Evolutionary conservation across 176 grass and related monocot species (phyloP).

Genomic region (Aegilops bicornis): DNA sequence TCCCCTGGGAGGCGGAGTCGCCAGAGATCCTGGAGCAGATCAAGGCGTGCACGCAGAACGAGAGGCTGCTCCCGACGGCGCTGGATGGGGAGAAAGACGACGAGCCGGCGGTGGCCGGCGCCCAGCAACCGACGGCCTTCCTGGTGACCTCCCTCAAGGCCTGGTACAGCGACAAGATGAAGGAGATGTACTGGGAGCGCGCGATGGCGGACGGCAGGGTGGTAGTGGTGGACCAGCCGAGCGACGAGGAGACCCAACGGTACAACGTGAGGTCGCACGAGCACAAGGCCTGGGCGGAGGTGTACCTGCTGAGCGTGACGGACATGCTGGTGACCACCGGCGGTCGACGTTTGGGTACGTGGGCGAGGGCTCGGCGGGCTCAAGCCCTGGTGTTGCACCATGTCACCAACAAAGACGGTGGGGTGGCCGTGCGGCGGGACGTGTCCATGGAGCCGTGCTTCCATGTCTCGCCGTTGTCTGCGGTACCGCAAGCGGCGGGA

Average conservation of each 20-base stretch:
- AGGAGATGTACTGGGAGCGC: conserved; percentile 45
- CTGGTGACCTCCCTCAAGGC: conserved; percentile 25
- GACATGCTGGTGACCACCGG: conserved; percentile 33
- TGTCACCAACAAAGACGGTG: neutral
- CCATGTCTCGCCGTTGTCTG: conserved; percentile 24
- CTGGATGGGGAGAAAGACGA: neutral
- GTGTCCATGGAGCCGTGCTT: conserved; percentile 58
- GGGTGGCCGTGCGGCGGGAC: conserved; percentile 21
- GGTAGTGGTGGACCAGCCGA: conserved; percentile 40
- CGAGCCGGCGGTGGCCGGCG: neutral
- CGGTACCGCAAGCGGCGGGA: conserved; percentile 12
- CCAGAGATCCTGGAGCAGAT: neutral
- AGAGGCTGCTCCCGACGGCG: neutral
- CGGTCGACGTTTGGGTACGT: conserved; percentile 44
- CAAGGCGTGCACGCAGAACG: neutral
- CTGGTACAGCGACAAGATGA: conserved; percentile 44
- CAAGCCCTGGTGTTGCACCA: conserved; percentile 33
- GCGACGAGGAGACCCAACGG: conserved; percentile 33
- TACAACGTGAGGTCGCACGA: conserved; percentile 32
- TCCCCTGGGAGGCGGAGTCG: neutral
- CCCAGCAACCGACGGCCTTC: neutral
- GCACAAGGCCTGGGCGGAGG: conserved; percentile 29
- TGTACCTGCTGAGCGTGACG: conserved; percentile 36
- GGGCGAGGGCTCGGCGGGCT: conserved; percentile 15
- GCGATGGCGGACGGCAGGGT: conserved; percentile 9